Evolutionary conservation across 805 yeast species (phyloP), one percentile per base, ranked within the genome.

Genomic region (Lachancea thermotolerans): DNA sequence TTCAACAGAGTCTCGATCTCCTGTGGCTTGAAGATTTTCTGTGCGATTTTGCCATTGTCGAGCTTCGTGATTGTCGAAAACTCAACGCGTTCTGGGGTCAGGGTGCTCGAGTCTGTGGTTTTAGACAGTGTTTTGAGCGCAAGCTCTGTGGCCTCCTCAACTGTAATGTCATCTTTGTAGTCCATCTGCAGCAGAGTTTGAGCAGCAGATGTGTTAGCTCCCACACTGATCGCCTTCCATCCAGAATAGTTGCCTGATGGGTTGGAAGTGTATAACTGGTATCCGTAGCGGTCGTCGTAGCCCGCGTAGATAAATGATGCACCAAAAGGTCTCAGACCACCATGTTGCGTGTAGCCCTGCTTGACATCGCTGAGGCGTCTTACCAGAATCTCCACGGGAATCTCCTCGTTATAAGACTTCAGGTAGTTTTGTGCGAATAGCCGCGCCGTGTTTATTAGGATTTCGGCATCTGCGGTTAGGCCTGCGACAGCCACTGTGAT

Each of bases 181-280:
- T 93, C 99, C 70, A 90, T 95, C 68, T 93, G 93, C 61, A 93
- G 74, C 52, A 93, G 70, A 1, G 99, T 91, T 70, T 93, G 99
- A 1, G 97, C 97, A 37, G 96, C 90, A 7, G 95, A 79, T 52
- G 88, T 89, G 70, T 93, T 93, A 41, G 97, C 96, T 35, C 99
- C 99, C 49, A 93, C 90, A 56, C 88, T 77, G 30, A 96, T 91
- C 37, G 99, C 99, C 68, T 86, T 89, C 99, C 99, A 93, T 21
- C 99, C 98, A 16, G 95, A 79, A 65, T 90, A 93, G 69, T 93
- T 93, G 25, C 99, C 99, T 0, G 96, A 86, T 11, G 99, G 99
- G 64, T 93, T 93, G 18, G 95, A 85, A 5, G 96, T 90, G 69
- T 82, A 93, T 54, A 93, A 73, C 67, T 93, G 99, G 73, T 84